A percentile compares a stretch with the other conserved stretches of the same genome.
phyloP scores from a whole-genome alignment of 176 grass and related monocot genomes.

The Alloteropsis semialata region DNA sequence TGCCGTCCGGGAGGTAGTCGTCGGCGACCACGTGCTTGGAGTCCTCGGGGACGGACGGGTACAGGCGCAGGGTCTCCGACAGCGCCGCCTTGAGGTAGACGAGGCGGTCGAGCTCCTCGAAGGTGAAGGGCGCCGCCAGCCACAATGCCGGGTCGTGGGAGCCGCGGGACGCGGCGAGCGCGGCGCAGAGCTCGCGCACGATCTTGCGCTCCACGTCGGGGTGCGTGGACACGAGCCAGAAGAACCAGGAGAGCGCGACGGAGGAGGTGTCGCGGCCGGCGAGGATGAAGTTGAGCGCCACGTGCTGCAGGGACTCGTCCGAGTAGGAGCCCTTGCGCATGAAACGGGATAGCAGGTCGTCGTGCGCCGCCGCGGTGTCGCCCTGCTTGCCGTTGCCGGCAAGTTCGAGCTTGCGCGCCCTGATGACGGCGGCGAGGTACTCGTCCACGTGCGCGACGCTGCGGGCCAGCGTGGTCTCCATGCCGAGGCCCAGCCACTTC shows the following conservation, averaged over 20 bases:
- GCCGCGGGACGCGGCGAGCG: constrained; percentile 59
- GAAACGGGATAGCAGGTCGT: constrained; percentile 92
- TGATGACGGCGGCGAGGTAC: constrained; percentile 89
- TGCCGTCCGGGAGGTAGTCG: constrained; percentile 84
- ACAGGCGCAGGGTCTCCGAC: constrained; percentile 87
- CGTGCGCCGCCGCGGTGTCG: constrained; percentile 39
- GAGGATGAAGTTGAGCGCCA: constrained; percentile 97
- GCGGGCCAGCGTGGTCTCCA: constrained; percentile 70
- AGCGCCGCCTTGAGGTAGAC: constrained; percentile 96
- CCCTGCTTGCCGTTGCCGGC: not conserved
- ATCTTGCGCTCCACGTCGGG: constrained; percentile 56
- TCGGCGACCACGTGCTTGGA: constrained; percentile 86
- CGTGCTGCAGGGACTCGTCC: constrained; percentile 81
- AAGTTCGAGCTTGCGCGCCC: constrained; percentile 80
- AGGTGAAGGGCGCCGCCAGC: constrained; percentile 58
- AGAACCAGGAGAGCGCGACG: constrained; percentile 97
- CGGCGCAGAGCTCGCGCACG: constrained; percentile 67
- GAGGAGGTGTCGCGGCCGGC: constrained; percentile 97
- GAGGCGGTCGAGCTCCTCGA: constrained; percentile 85
- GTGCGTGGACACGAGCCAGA: constrained; percentile 96
- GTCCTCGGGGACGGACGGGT: constrained; percentile 94
- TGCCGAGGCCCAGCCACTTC: constrained; percentile 81
- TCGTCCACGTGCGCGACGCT: constrained; percentile 84
- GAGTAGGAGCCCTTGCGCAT: constrained; percentile 89
- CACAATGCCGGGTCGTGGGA: constrained; percentile 44